Conservation (phyloP, 148 eudicot species). For the Euryodendron excelsum region DNA sequence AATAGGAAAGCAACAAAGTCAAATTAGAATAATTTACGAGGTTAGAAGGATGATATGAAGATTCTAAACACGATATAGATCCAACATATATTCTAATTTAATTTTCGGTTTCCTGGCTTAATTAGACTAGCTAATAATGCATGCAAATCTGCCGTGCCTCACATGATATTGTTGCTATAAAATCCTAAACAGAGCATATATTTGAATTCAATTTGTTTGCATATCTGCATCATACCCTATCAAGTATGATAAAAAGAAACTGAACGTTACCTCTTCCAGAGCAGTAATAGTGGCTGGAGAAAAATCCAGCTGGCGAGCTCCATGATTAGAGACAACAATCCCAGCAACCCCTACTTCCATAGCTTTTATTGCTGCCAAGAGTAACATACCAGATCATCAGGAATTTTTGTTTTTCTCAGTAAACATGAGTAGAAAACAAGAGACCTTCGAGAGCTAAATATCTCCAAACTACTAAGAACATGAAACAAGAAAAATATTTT, state of each 20-base stretch:
- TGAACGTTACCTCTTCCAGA: constrained; percentile 62
- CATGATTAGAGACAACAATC: constrained; percentile 82
- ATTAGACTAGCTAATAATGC: background rate
- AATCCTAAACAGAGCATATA: background rate
- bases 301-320: constrained; percentile 87
- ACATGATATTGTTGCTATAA: background rate
- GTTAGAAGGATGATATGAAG: background rate
- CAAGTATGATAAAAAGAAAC: background rate
- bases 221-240: background rate
- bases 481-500: too few species aligned
- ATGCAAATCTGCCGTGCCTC: background rate
- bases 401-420: background rate
- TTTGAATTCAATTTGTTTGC: background rate
- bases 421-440: background rate
- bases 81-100: background rate
- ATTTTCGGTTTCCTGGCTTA: background rate
- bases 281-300: constrained; percentile 71
- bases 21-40: background rate
- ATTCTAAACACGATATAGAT: background rate
- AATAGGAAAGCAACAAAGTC: background rate
- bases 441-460: background rate
- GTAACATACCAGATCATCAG: background rate
- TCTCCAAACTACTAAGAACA: too few species aligned
- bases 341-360: constrained; percentile 67
- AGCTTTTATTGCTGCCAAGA: constrained; percentile 67